These are phyloP conservation scores for Pleomassaria siparia DNA, from an alignment of 2,329 filamentous ascomycete genomes.

Conservation along the genomic window DNA sequence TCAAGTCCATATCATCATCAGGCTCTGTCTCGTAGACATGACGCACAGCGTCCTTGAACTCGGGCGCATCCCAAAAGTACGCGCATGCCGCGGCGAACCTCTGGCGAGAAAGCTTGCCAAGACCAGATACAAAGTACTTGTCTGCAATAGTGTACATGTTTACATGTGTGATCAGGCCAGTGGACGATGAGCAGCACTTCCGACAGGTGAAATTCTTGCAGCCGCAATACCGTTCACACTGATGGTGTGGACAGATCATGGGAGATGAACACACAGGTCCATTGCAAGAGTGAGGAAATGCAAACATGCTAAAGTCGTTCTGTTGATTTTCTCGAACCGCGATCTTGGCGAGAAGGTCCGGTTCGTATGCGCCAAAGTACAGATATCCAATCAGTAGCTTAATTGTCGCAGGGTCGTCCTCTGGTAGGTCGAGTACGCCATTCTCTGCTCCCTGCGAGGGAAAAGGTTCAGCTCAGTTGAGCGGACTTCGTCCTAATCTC, in stretches of 20 bases:
- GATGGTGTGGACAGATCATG: constrained; percentile 46
- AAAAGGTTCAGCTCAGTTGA: not conserved
- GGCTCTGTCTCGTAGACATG: constrained; percentile 24
- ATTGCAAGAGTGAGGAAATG: not conserved
- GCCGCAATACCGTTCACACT: not conserved
- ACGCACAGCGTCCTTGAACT: constrained; percentile 25
- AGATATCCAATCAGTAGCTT: constrained; percentile 13
- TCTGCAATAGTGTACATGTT: constrained; percentile 21
- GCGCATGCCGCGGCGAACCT: constrained; percentile 9
- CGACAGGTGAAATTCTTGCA: constrained; percentile 3
- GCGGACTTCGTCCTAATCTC: no score
- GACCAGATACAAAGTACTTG: constrained; percentile 11
- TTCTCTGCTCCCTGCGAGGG: constrained; percentile 11
- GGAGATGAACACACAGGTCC: constrained; percentile 48
- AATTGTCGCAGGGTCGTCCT: constrained; percentile 12
- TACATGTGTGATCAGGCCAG: constrained; percentile 1
- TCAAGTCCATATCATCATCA: no score
- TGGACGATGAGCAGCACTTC: not conserved
- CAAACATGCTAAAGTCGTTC: not conserved
- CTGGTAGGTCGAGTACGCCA: constrained; percentile 7
- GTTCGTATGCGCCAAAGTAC: constrained; percentile 15
- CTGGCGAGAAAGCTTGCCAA: constrained; percentile 7
- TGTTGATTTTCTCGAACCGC: not conserved
- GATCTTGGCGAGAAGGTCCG: not conserved
- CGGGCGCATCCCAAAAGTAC: constrained; percentile 17